Conservation (phyloP, 768 basidiomycete species). For the Mycena maculata region DNA sequence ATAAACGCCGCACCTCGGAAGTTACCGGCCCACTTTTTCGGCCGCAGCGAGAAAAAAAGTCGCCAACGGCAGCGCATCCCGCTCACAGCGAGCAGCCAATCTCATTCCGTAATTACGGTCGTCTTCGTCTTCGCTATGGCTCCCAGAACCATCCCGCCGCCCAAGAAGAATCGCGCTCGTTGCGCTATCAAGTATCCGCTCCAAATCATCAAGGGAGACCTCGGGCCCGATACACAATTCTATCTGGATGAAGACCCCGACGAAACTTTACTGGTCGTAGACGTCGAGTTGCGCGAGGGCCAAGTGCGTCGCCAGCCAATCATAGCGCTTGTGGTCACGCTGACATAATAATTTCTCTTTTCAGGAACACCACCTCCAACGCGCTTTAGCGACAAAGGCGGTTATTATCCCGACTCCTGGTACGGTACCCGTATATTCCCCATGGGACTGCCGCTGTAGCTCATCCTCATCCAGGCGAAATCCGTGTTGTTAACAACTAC, state of each 20-base stretch:
- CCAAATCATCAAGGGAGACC: slow-evolving; percentile 29
- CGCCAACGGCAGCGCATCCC: too few relatives aligned
- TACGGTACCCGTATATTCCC: too few relatives aligned
- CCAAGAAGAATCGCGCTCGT: slow-evolving; percentile 33
- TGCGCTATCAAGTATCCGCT: slow-evolving; percentile 34
- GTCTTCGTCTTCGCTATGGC: slow-evolving; percentile 18
- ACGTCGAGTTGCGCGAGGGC: slow-evolving; percentile 32
- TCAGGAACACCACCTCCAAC: slow-evolving; percentile 68
- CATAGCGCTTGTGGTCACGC: slow-evolving; percentile 51
- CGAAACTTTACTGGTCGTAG: slow-evolving; percentile 21
- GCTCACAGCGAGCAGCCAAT: too few relatives aligned
- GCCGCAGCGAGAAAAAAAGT: too few relatives aligned
- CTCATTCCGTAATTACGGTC: too few relatives aligned
- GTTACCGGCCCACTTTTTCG: too few relatives aligned
- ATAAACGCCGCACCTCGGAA: too few relatives aligned
- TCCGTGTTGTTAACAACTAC: slow-evolving; percentile 83
- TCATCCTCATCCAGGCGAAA: slow-evolving; percentile 94
- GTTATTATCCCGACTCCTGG: slow-evolving; percentile 61
- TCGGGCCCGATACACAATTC: slow-evolving; percentile 25
- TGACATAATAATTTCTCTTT: slow-evolving; percentile 52
- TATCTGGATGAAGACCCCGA: slow-evolving; percentile 24
- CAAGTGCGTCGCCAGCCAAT: slow-evolving; percentile 24
- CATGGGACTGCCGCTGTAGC: too few relatives aligned
- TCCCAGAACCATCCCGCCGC: slow-evolving; percentile 27
- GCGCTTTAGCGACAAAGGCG: slow-evolving; percentile 60